Evolutionary conservation across 2,329 filamentous ascomycete genomes (phyloP).

Genomic region (Whalleya microplaca): DNA sequence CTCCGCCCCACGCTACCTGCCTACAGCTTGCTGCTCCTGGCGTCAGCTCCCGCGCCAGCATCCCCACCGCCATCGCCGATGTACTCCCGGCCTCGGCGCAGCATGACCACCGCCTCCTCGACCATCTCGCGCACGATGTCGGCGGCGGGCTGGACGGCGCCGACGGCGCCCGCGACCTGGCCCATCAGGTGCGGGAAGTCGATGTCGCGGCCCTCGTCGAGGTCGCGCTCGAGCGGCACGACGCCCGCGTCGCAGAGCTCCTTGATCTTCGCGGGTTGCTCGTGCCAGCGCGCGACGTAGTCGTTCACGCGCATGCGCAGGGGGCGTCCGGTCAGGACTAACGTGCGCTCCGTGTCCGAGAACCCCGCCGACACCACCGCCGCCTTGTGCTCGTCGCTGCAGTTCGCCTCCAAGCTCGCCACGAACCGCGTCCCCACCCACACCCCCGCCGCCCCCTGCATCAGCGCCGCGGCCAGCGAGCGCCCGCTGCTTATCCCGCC

Average conservation of each 20-base stretch:
- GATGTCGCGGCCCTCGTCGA: constrained; percentile 80
- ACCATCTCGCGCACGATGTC: constrained; percentile 94
- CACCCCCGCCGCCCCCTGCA: constrained; percentile 85
- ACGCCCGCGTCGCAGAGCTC: constrained; percentile 76
- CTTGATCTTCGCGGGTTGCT: constrained; percentile 72
- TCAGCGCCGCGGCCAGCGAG: constrained; percentile 77
- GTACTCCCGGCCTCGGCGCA: constrained; percentile 66
- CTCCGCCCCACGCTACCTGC: too few species aligned
- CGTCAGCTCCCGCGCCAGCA: neutral
- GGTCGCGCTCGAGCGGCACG: constrained; percentile 80
- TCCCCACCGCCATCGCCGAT: constrained; percentile 42
- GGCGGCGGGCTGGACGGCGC: constrained; percentile 76
- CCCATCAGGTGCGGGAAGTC: constrained; percentile 93
- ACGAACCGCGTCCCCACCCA: constrained; percentile 97
- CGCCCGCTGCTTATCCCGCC: constrained; percentile 86
- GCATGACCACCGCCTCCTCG: constrained; percentile 68
- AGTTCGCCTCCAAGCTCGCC: constrained; percentile 78
- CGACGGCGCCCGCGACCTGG: constrained; percentile 81
- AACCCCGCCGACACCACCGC: constrained; percentile 80
- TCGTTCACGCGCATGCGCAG: constrained; percentile 81
- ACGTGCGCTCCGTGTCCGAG: constrained; percentile 78
- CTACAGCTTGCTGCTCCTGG: constrained; percentile 47
- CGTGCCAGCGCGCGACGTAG: constrained; percentile 83
- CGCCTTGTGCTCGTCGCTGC: constrained; percentile 80
- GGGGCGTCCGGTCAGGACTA: constrained; percentile 82